Base-by-base conservation (phyloP, 345 rosid genomes). In the Noccaea bulbosa region DNA sequence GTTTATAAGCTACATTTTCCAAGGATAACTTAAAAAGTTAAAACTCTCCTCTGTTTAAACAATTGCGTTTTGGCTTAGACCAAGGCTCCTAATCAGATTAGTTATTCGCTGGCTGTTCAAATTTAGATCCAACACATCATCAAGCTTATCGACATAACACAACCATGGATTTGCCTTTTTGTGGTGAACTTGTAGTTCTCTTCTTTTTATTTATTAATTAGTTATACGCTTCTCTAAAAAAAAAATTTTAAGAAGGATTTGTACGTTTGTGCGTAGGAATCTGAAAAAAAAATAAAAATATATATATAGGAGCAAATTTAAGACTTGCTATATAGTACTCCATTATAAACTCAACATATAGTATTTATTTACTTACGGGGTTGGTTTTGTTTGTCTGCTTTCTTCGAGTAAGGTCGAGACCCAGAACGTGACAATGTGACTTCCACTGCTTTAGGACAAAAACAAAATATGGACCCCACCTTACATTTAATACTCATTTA, bases 391-490 rank as follows among this genome's bases (percentile, higher is more conserved):
- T 74, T 59, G 72, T 66, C 72, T 41, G 73, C 30, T 59, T 67
- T 7, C 78, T 74, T 67, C 55, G 55, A 61, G 73, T 43, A 44
- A 74, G n/a, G 12, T 57, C 50, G 8, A 56, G 44, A 65, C 32
- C 53, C 35, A 20, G 11, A 57, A 66, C 72, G 67, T 73, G 72
- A 50, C 77, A 67, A 74, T 59, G 78, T 67, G 78, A 68, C 44
- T 67, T 51, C 73, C 78, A 51, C 68, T 74, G 72, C 67, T 14
- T 73, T 54, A 6, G 11, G 46, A 72, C 59, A 59, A 67, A 51
- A 27, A 27, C 30, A 27, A 40, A 27, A 59, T 8, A 15, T 41
- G 56, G 39, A 49, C 52, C 66, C 71, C 40, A 38, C 57, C 40
- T 47, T 11, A 2, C 47, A 12, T 10, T 12, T 15, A 24, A 27